Percentiles rank a stretch among this genome's conserved stretches.
Conservation (phyloP, 2,329 filamentous ascomycete genomes). For the Penicillium sp. region DNA sequence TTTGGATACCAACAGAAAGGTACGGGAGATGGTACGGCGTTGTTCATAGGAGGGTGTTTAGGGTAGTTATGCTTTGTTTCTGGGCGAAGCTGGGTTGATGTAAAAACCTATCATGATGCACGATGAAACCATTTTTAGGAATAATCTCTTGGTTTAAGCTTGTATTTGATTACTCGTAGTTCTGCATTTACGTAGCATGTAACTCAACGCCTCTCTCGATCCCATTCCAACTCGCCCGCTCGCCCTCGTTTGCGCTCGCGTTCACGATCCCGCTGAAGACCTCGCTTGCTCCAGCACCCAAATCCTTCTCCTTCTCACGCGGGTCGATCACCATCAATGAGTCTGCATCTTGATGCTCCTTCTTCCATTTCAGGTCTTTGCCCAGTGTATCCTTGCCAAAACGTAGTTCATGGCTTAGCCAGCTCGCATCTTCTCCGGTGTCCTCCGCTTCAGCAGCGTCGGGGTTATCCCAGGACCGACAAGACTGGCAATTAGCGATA, state of each 20-base stretch:
- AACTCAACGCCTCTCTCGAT: constrained; percentile 17
- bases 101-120: constrained; percentile 2
- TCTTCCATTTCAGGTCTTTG: constrained; percentile 84
- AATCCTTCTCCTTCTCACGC: constrained; percentile 68
- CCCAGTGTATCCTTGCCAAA: constrained; percentile 87
- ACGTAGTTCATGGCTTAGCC: constrained; percentile 79
- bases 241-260: constrained; percentile 35
- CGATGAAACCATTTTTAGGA: background rate
- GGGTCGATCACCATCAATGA: constrained; percentile 87
- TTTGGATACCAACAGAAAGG: background rate
- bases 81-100: background rate
- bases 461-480: constrained; percentile 70
- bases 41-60: background rate
- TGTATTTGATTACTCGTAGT: background rate
- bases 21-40: background rate
- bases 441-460: background rate
- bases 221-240: constrained; percentile 36
- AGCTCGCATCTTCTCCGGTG: constrained; percentile 52
- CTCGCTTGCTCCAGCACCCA: constrained; percentile 59
- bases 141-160: background rate
- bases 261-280: constrained; percentile 40
- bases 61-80: background rate
- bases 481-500: constrained; percentile 91
- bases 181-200: background rate
- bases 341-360: constrained; percentile 71